A percentile compares a stretch with the other conserved stretches of the same genome.
These are phyloP conservation scores for Cylindrodendrum hubeiense DNA, from an alignment of 2,329 filamentous ascomycete genomes.

Conservation along the genomic window DNA sequence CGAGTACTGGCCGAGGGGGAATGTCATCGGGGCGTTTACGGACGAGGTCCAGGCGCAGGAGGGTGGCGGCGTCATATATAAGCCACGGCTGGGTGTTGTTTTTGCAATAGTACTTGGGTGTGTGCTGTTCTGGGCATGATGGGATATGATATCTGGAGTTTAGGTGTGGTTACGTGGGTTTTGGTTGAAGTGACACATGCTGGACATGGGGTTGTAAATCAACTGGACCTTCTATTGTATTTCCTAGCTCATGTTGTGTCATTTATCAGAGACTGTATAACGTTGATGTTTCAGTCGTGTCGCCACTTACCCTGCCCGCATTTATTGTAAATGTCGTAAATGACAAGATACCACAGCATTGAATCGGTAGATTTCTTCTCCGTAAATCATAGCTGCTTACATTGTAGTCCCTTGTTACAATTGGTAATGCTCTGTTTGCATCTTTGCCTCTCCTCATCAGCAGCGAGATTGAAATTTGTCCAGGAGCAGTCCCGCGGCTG, in stretches of 20 bases:
- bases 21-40: conserved; percentile 66
- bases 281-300: background rate
- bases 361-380: too few relatives aligned
- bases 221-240: conserved; percentile 17
- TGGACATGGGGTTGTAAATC: conserved; percentile 22
- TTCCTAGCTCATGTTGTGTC: conserved; percentile 6
- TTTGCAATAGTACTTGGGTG: conserved; percentile 31
- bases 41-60: conserved; percentile 49
- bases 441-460: too few relatives aligned
- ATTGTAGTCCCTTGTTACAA: too few relatives aligned
- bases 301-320: background rate
- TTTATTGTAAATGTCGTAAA: too few relatives aligned
- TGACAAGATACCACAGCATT: too few relatives aligned
- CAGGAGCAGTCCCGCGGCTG: too few relatives aligned
- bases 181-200: conserved; percentile 21
- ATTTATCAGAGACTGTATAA: conserved; percentile 4
- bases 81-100: conserved; percentile 29
- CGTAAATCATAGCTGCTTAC: too few relatives aligned
- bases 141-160: background rate
- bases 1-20: conserved; percentile 77
- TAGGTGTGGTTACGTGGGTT: background rate
- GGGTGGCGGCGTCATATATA: conserved; percentile 16
- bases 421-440: too few relatives aligned
- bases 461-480: too few relatives aligned
- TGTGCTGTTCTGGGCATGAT: conserved; percentile 29